These are phyloP conservation scores for Pythium dissotocum DNA, from an alignment of 352 stramenopile species.

Conservation along the genomic window DNA sequence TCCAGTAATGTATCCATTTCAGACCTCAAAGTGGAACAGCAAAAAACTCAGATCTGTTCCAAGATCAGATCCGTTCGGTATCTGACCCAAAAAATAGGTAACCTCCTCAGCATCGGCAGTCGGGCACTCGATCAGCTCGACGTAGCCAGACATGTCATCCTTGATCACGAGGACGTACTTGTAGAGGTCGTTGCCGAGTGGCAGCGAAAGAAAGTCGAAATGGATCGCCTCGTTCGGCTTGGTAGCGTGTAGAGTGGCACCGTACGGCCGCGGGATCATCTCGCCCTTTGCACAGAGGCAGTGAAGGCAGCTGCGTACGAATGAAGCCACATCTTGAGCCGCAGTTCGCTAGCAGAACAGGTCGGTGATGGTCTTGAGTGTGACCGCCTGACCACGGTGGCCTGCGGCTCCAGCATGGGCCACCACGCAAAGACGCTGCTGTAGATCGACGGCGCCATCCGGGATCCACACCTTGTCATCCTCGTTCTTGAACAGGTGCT, in stretches of 20 bases:
- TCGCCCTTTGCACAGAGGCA: slow-evolving; percentile 19
- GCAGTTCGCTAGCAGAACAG: slow-evolving; percentile 26
- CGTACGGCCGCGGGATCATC: slow-evolving; percentile 24
- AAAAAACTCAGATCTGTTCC: no score
- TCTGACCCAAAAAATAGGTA: no score
- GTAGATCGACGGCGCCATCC: no score
- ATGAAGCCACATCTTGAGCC: slow-evolving; percentile 12
- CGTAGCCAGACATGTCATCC: slow-evolving; percentile 34
- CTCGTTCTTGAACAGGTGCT: no score
- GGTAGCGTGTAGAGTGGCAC: slow-evolving; percentile 24
- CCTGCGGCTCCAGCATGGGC: no score
- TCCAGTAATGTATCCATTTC: no score
- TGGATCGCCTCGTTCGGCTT: slow-evolving; percentile 38
- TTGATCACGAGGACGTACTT: slow-evolving; percentile 35
- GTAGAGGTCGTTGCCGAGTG: neutral
- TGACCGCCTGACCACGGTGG: slow-evolving; percentile 22
- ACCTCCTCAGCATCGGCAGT: slow-evolving; percentile 2
- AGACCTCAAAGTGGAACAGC: no score
- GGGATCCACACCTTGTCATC: no score
- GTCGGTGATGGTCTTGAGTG: slow-evolving; percentile 8
- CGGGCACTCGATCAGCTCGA: slow-evolving; percentile 25
- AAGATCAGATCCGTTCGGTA: no score
- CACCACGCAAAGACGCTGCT: no score
- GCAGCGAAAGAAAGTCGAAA: slow-evolving; percentile 38
- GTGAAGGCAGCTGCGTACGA: slow-evolving; percentile 27